Evolutionary conservation across 2,329 filamentous ascomycete genomes (phyloP), one percentile per base, ranked within the genome.

Genomic region (Sclerotinia subarctica): DNA sequence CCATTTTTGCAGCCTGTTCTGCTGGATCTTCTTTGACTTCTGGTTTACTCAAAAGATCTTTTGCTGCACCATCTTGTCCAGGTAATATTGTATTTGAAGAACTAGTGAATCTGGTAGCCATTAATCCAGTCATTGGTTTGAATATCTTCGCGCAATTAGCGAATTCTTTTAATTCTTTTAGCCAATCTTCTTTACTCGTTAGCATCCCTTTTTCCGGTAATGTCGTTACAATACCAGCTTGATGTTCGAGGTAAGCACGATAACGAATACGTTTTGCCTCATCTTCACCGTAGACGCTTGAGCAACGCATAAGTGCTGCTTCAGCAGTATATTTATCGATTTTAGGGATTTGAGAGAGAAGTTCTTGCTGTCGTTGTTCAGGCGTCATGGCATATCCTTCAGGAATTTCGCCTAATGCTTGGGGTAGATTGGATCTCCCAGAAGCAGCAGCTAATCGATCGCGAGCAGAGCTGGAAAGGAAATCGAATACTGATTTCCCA

Each of bases 401-500:
- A 0, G 91, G 91, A 3, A 90, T 82, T 79, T 97, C 92, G 64
- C 91, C 88, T 1, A 89, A 81, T 0, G 90, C 95, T 10, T 88
- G 86, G 0, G 95, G 95, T 2, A 99, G 85, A 75, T 94, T 86
- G 3, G 80, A 79, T 68, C 88, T 93, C 1, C 94, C 94, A 2
- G 92, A 93, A 0, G 88, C 88, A 15, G 87, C 84, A 3, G 85
- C 93, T 56, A 99, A 85, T 35, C 89, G 87, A 64, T 94, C 90
- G 70, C 95, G 88, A 4, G 91, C 88, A 46, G 90, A 85, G 0
- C 92, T 84, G 0, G 91, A 91, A 72, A 99, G 85, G 78, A 91
- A 99, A 79, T 98, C 94, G 78, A 98, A 99, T 3, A 99, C 89
- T 0, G 95, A 98, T 80, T 98, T 97, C 0, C 93, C 92, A 0